Evolutionary conservation across 371 early-diverging fungal species (phyloP), one percentile per base, ranked within the genome.

Genomic region (Mycotypha africana): DNA sequence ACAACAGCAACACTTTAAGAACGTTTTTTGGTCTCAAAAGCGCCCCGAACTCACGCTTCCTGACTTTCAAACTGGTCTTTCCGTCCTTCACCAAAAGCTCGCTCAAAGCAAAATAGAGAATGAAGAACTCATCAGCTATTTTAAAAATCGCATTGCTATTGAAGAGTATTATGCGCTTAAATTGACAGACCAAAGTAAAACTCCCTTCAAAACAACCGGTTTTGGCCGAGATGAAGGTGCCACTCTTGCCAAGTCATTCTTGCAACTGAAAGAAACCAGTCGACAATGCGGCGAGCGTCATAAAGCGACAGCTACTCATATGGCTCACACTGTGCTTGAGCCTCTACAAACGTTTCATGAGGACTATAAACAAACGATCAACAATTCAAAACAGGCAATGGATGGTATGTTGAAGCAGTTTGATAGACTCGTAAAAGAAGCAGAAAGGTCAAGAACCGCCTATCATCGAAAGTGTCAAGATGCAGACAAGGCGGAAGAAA

Each of bases 161-260:
- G 86, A 85, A 51, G 80, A 86, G 46, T 58, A 56, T 8, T 84
- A 82, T 51, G 82, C 78, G 2, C 64, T 39, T 26, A 72, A 67
- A 33, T 62, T 86, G 39, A 63, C 59, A 11, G 75, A 81, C 35
- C 78, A 85, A 48, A 70, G 78, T 2, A 70, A 56, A 37, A 34
- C 45, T 1, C 10, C 19, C 9, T 42, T 51, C 4, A 61, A 72
- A 42, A 28, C 65, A 2, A 55, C 70, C 10, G 88, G 86, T 2
- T 88, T 88, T 50, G 72, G 64, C 3, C 74, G 81, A 39, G 87
- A 88, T 61, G 89, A 86, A 32, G 89, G 89, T 2, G 89, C 86
- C 7, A 76, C 79, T 5, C 65, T 88, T 41, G 67, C 75, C 42
- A 76, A 68, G 20, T 84, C 82, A 14, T 88, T 78, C 50, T 76